A percentile compares a stretch with the other conserved stretches of the same genome.
Evolutionary conservation across 1,284 basidiomycete genomes (phyloP).

Genomic region (Caloboletus inedulis): DNA sequence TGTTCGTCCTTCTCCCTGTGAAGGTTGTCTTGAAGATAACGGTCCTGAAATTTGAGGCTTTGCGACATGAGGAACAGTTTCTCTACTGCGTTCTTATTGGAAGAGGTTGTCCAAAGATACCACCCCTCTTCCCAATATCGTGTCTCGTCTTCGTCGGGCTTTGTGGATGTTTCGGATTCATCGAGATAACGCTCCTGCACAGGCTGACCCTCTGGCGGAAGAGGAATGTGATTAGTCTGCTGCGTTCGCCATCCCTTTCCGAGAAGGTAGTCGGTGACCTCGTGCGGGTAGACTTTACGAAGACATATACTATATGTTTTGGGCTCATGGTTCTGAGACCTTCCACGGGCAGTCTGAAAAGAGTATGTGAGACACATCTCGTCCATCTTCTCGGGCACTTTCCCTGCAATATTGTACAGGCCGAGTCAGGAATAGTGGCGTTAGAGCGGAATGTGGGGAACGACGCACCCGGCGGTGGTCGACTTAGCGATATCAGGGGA

Average conservation of each 20-base stretch:
- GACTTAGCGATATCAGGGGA: conserved; percentile 26
- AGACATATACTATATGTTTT: conserved; percentile 66
- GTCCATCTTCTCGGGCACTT: conserved; percentile 55
- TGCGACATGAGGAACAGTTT: conserved; percentile 57
- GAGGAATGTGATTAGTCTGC: conserved; percentile 40
- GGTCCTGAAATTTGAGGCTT: conserved; percentile 50
- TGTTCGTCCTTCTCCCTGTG: conserved; percentile 15
- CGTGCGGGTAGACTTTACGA: conserved; percentile 69
- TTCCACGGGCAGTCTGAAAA: conserved; percentile 59
- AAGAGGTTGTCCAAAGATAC: conserved; percentile 68
- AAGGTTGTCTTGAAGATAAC: conserved; percentile 24
- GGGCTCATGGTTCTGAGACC: conserved; percentile 53
- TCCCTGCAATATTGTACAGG: conserved; percentile 40
- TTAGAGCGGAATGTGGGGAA: not conserved
- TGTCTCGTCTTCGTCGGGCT: conserved; percentile 35
- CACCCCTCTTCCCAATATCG: conserved; percentile 69
- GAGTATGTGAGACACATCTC: conserved; percentile 76
- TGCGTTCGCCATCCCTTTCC: conserved; percentile 25
- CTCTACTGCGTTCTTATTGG: conserved; percentile 50
- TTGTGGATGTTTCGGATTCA: conserved; percentile 36
- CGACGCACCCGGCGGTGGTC: conserved; percentile 25
- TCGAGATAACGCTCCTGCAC: conserved; percentile 16
- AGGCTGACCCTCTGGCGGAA: conserved; percentile 63
- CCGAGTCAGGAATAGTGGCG: not conserved
- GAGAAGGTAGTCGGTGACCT: conserved; percentile 56